Percentiles rank a stretch among this genome's conserved stretches.
Evolutionary conservation across 352 stramenopile genomes (phyloP).

Genomic region (Pythium monospermum): DNA sequence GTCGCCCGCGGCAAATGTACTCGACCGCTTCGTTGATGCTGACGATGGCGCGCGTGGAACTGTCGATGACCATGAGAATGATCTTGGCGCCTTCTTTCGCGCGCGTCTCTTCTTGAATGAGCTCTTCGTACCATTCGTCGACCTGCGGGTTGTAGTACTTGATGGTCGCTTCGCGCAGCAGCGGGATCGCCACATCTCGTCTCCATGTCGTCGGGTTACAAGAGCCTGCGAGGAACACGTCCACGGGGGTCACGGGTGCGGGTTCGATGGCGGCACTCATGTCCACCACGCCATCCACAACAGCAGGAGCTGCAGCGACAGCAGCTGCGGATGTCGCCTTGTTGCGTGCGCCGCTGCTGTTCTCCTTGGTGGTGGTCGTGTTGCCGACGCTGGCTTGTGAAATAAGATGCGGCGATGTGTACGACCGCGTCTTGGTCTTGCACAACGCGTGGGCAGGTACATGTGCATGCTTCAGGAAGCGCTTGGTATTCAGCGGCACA

Average conservation of each 20-base stretch:
- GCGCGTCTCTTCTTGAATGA: constrained; percentile 73
- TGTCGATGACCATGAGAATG: constrained; percentile 84
- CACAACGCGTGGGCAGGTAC: constrained; percentile 38
- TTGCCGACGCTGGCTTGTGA: constrained; percentile 4
- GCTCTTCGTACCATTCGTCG: constrained; percentile 84
- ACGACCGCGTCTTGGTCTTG: constrained; percentile 42
- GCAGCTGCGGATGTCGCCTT: neutral
- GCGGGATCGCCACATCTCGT: constrained; percentile 64
- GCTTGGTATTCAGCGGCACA: neutral
- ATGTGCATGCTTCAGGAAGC: neutral
- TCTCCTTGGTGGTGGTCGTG: constrained; percentile 12
- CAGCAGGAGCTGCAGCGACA: neutral
- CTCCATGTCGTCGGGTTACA: constrained; percentile 90
- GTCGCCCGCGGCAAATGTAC: constrained; percentile 73
- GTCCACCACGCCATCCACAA: neutral
- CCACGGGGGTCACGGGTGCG: constrained; percentile 29
- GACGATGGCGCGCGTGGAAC: constrained; percentile 72
- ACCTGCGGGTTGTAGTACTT: constrained; percentile 88
- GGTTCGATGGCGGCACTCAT: constrained; percentile 4
- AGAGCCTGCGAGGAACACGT: constrained; percentile 80
- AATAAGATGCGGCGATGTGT: constrained; percentile 64
- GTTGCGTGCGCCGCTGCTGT: constrained; percentile 12
- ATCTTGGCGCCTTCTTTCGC: constrained; percentile 82
- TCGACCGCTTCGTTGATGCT: constrained; percentile 87
- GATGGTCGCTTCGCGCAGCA: constrained; percentile 60